Percentiles rank a stretch among this genome's conserved stretches.
Conservation (phyloP, 192 early-diverging fungal genomes). For the Linderina pennispora region DNA sequence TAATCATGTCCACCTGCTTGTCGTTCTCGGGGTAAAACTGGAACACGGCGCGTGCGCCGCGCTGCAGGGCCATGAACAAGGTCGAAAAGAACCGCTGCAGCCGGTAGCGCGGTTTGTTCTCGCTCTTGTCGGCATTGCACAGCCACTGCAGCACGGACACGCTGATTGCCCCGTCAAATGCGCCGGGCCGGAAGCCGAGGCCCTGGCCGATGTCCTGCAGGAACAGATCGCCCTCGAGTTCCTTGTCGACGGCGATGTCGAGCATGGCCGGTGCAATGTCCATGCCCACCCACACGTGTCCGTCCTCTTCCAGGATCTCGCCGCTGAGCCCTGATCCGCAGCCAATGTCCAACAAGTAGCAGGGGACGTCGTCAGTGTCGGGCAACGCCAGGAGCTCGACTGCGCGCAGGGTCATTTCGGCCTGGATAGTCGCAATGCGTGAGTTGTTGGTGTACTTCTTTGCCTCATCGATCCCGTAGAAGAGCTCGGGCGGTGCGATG, state of each 20-base stretch:
- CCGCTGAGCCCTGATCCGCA: slow-evolving; percentile 96
- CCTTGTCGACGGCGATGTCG: slow-evolving; percentile 85
- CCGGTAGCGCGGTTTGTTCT: slow-evolving; percentile 77
- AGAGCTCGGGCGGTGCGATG: slow-evolving; percentile 93
- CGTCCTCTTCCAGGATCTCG: slow-evolving; percentile 90
- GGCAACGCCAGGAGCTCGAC: slow-evolving; percentile 86
- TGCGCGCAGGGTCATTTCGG: slow-evolving; percentile 87
- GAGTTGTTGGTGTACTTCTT: slow-evolving; percentile 90
- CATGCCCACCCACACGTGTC: slow-evolving; percentile 96
- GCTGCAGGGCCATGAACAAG: slow-evolving; percentile 78
- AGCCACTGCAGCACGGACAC: slow-evolving; percentile 98
- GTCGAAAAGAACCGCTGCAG: slow-evolving; percentile 88
- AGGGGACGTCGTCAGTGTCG: slow-evolving; percentile 59
- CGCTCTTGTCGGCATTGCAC: slow-evolving; percentile 94
- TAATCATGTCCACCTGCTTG: slow-evolving; percentile 89
- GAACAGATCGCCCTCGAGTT: slow-evolving; percentile 92
- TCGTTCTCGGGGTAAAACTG: slow-evolving; percentile 99
- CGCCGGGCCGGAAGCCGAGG: slow-evolving; percentile 87
- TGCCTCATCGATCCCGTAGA: slow-evolving; percentile 92
- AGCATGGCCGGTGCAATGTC: slow-evolving; percentile 95
- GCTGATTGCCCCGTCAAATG: slow-evolving; percentile 93
- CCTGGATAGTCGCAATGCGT: slow-evolving; percentile 92
- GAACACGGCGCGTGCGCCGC: slow-evolving; percentile 92
- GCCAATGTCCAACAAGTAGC: slow-evolving; percentile 90
- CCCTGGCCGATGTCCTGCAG: slow-evolving; percentile 96